Conservation (phyloP, 2,329 filamentous ascomycete species). For the Fusarium floridanum region DNA sequence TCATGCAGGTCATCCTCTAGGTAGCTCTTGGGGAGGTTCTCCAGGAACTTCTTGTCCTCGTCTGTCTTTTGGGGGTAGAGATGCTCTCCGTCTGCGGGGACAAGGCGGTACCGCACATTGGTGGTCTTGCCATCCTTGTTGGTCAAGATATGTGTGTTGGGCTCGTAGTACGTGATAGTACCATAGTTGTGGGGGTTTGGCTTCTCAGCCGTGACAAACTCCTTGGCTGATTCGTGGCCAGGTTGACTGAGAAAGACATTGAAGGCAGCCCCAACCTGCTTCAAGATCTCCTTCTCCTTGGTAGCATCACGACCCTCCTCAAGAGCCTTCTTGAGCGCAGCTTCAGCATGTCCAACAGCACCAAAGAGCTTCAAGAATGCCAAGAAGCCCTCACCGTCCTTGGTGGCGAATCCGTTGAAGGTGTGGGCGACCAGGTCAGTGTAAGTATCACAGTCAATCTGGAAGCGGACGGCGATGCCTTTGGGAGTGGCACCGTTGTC, state of each 20-base stretch:
- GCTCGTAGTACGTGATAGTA: constrained; percentile 28
- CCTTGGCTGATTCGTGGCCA: neutral
- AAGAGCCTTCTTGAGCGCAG: neutral
- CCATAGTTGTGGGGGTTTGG: constrained; percentile 30
- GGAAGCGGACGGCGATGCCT: constrained; percentile 26
- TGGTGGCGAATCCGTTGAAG: constrained; percentile 22
- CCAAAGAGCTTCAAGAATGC: constrained; percentile 25
- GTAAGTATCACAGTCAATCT: constrained; percentile 22
- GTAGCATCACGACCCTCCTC: constrained; percentile 3
- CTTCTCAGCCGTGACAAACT: constrained; percentile 20
- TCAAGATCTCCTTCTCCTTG: constrained; percentile 5
- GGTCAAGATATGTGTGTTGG: constrained; percentile 27
- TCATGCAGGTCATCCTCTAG: constrained; percentile 18
- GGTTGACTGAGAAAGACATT: neutral
- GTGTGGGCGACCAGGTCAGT: constrained; percentile 26
- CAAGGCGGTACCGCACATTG: constrained; percentile 24
- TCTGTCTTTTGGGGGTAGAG: constrained; percentile 13
- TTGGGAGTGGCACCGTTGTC: constrained; percentile 27
- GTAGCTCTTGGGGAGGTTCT: constrained; percentile 10
- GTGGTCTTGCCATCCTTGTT: constrained; percentile 18
- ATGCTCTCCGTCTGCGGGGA: constrained; percentile 12
- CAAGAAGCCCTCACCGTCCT: constrained; percentile 17
- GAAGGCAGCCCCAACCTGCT: constrained; percentile 1
- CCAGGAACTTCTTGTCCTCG: neutral
- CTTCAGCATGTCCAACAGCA: neutral